Conservation (phyloP, 2,329 filamentous ascomycete genomes). For the Cryphonectria naterciae region DNA sequence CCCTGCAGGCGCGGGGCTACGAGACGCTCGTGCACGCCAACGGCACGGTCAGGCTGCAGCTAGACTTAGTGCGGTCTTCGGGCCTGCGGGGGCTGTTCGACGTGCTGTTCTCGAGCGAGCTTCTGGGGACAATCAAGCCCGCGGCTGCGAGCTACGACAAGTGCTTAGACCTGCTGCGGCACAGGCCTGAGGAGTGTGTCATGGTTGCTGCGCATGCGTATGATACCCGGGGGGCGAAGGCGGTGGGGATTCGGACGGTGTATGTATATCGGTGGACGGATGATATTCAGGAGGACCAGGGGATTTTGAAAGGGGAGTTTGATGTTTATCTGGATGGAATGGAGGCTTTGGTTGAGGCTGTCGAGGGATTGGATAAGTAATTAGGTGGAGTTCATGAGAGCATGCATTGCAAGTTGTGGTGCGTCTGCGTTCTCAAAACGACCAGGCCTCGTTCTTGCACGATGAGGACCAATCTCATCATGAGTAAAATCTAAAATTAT, state of each 20-base stretch:
- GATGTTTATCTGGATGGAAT: conserved; percentile 39
- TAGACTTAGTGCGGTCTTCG: conserved; percentile 54
- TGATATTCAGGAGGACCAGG: conserved; percentile 53
- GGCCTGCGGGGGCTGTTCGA: conserved; percentile 48
- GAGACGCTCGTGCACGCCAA: conserved; percentile 58
- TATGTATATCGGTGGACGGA: conserved; percentile 59
- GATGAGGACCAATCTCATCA: background rate
- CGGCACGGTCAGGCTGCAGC: conserved; percentile 57
- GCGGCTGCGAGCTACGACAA: conserved; percentile 50
- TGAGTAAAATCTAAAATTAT: background rate
- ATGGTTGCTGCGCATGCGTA: conserved; percentile 60
- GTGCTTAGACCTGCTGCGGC: conserved; percentile 48
- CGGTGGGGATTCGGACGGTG: conserved; percentile 53
- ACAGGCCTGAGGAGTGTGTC: conserved; percentile 51
- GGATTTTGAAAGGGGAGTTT: conserved; percentile 44
- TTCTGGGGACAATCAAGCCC: conserved; percentile 55
- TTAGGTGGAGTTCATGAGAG: background rate
- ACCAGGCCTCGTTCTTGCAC: background rate
- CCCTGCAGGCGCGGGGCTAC: conserved; percentile 41
- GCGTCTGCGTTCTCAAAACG: background rate
- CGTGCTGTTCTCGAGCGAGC: conserved; percentile 56
- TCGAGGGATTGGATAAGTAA: conserved; percentile 20
- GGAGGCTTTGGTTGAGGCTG: conserved; percentile 25
- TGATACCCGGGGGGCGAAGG: conserved; percentile 53
- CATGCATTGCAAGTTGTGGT: background rate